Evolutionary conservation across 257 asterid species (phyloP), one percentile per base, ranked within the genome.

Genomic region (Verbascum thapsus): DNA sequence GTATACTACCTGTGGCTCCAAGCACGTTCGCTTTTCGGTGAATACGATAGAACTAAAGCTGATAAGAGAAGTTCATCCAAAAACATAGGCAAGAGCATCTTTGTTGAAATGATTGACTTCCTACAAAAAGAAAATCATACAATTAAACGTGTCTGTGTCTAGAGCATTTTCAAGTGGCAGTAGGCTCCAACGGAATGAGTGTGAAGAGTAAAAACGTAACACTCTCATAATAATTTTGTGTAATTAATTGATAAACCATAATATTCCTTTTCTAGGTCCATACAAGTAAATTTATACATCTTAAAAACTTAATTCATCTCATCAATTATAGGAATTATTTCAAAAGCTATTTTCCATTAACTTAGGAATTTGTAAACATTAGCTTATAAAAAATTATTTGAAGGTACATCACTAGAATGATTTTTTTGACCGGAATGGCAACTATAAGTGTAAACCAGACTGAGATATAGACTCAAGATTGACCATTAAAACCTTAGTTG

Each of bases 1-100:
- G 50, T 20, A 62, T 34, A 43, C 51, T 70, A 90, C 97, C 95
- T 78, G 72, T 92, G 99, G 84, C 81, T 90, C 99, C 99, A 92
- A 49, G 99, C 87, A 62, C 85, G 76, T 62, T 92, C 97, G 69
- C 99, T 92, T 77, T 92, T 92, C 23, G 97, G 94, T 34, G 96
- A 80, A 81, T 72, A 74, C 4, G 96, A 89, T 61, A 92, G 86
- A 74, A 92, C 84, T 45, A 84, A 64, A 61, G 81, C 66, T 18
- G 99, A 89, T 48, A 89, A 69, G 56, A 40, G 73, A 7, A 90
- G 91, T 75, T 94, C 99, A 69, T 87, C 85, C 86, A 81, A 63
- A 39, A 79, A 73, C 70, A 69, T 68, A 23, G 81, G 64, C 37
- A 74, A 41, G 52, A 59, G 70, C 62, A 62, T 72, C 78, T 80